phyloP scores from a whole-genome alignment of 2,329 filamentous ascomycete genomes.

The Fusarium sororula region DNA sequence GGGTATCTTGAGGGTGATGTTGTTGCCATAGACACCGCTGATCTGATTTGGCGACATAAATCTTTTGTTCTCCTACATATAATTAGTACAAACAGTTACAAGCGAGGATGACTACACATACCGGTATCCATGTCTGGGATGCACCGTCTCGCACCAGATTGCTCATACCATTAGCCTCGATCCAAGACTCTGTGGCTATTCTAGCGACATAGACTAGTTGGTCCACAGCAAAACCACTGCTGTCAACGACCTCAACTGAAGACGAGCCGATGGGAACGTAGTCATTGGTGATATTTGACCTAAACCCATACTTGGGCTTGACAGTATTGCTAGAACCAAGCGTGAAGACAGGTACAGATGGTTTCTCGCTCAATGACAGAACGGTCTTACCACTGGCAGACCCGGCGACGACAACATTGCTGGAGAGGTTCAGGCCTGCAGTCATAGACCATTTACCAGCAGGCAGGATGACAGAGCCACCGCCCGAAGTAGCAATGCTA shows the following conservation, averaged over 20 bases:
- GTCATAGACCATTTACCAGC: constrained; percentile 19
- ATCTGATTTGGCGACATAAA: constrained; percentile 26
- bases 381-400: not conserved
- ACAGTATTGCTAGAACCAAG: not conserved
- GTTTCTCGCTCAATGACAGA: not conserved
- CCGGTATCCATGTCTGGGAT: constrained; percentile 33
- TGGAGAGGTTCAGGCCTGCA: constrained; percentile 10
- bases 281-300: constrained; percentile 23
- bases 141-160: constrained; percentile 9
- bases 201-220: constrained; percentile 30
- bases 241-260: not conserved
- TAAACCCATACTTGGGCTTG: not conserved
- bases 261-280: constrained; percentile 30
- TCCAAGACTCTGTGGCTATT: constrained; percentile 21
- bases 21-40: constrained; percentile 9
- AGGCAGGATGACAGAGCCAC: constrained; percentile 21
- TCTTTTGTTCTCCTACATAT: not conserved
- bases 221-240: not conserved
- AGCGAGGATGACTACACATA: not conserved
- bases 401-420: constrained; percentile 1
- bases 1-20: constrained; percentile 27
- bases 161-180: constrained; percentile 27
- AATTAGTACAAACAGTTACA: not conserved
- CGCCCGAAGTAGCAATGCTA: not conserved
- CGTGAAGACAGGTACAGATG: constrained; percentile 18